Percentiles rank a stretch among this genome's conserved stretches.
Conservation (phyloP, 208 protist species). For the Trypanosoma lewisi region DNA sequence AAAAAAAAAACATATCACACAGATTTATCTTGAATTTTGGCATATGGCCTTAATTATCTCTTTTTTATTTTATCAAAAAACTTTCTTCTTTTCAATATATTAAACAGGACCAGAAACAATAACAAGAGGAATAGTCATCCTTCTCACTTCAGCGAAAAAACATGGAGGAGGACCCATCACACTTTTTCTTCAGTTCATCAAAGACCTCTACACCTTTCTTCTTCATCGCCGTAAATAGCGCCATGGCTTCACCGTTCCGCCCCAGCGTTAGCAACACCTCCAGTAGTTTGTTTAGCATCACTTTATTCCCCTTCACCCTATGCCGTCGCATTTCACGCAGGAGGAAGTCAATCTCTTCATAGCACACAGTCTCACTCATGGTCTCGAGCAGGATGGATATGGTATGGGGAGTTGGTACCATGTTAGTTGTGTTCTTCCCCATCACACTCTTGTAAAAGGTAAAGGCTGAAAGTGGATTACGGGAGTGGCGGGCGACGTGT, state of each 20-base stretch:
- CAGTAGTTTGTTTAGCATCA: constrained; percentile 64
- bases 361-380: constrained; percentile 28
- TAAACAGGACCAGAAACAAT: no score
- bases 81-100: no score
- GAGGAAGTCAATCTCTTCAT: constrained; percentile 53
- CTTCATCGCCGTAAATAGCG: constrained; percentile 31
- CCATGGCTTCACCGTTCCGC: constrained; percentile 19
- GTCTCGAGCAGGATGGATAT: constrained; percentile 71
- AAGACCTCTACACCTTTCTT: constrained; percentile 35
- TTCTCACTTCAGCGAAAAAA: neutral
- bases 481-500: constrained; percentile 52
- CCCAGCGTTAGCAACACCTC: constrained; percentile 12
- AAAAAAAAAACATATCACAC: constrained; percentile 7
- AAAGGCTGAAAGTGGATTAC: constrained; percentile 64
- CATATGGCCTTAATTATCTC: no score
- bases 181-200: constrained; percentile 35
- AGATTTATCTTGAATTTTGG: neutral
- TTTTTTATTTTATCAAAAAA: no score
- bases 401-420: constrained; percentile 45
- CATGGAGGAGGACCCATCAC: neutral
- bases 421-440: constrained; percentile 3
- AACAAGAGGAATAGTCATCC: no score
- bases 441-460: constrained; percentile 57
- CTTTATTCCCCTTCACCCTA: constrained; percentile 42
- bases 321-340: constrained; percentile 61